These are phyloP conservation scores for Cutaneotrichosporon mucoides DNA, from an alignment of 1,284 basidiomycete genomes.

Conservation along the genomic window DNA sequence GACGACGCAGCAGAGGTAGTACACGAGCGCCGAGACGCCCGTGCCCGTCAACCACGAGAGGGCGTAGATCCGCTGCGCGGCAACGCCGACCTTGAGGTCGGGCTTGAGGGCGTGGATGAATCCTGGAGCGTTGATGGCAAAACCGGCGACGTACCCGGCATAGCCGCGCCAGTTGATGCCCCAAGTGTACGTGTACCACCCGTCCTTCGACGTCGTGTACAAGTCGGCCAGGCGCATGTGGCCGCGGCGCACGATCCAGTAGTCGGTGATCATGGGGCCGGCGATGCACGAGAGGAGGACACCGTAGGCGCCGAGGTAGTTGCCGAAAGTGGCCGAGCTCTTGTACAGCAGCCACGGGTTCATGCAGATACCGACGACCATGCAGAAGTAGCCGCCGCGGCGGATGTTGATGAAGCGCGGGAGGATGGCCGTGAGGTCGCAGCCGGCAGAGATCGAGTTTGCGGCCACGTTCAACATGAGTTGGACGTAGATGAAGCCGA, in stretches of 20 bases:
- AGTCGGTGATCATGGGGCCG: constrained; percentile 79
- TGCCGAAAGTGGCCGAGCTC: constrained; percentile 69
- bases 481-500: constrained; percentile 45
- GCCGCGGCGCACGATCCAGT: constrained; percentile 70
- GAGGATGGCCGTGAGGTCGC: constrained; percentile 73
- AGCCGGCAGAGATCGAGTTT: constrained; percentile 78
- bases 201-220: constrained; percentile 58
- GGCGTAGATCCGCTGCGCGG: constrained; percentile 58
- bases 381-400: constrained; percentile 73
- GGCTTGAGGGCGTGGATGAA: constrained; percentile 49
- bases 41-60: constrained; percentile 73
- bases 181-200: constrained; percentile 71
- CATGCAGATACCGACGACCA: constrained; percentile 68
- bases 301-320: constrained; percentile 73
- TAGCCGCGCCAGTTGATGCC: constrained; percentile 67
- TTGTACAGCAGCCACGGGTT: constrained; percentile 70
- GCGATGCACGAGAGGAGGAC: constrained; percentile 66
- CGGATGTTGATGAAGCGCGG: constrained; percentile 82
- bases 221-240: constrained; percentile 68
- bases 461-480: constrained; percentile 65
- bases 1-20: constrained; percentile 58
- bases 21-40: constrained; percentile 62
- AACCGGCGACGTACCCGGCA: constrained; percentile 56
- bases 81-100: constrained; percentile 59
- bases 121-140: constrained; percentile 74